These are phyloP conservation scores for Apophysomyces sp. DNA, from an alignment of 371 early-diverging fungal species.

Conservation along the genomic window DNA sequence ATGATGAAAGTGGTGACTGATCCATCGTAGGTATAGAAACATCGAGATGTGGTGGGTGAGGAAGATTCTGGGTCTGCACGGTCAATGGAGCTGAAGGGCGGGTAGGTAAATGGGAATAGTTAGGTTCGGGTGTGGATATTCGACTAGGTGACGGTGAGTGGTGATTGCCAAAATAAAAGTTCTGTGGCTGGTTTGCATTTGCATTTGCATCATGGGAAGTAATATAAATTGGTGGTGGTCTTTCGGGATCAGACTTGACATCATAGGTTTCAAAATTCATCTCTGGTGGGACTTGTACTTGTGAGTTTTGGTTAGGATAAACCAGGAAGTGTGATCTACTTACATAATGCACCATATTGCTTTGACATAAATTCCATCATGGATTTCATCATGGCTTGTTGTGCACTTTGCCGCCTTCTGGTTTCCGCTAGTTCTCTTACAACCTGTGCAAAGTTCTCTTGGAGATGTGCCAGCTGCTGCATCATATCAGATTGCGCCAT, in stretches of 20 bases:
- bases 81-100: constrained; percentile 12
- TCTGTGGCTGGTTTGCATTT: neutral
- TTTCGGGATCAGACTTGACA: constrained; percentile 44
- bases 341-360: constrained; percentile 30
- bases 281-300: constrained; percentile 26
- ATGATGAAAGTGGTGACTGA: constrained; percentile 10
- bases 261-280: constrained; percentile 39
- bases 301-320: neutral
- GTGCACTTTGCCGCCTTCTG: constrained; percentile 53
- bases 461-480: constrained; percentile 61
- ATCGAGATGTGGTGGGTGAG: neutral
- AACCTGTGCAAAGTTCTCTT: constrained; percentile 61
- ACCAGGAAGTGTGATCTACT: neutral
- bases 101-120: neutral
- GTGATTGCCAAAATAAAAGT: neutral
- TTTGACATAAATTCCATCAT: constrained; percentile 51
- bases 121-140: neutral
- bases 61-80: constrained; percentile 18
- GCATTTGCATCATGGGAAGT: constrained; percentile 45
- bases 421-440: constrained; percentile 66
- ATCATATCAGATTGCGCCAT: constrained; percentile 69
- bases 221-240: constrained; percentile 59
- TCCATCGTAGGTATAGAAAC: neutral
- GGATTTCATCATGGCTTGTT: constrained; percentile 53
- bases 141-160: constrained; percentile 9